Conservation (phyloP, 768 basidiomycete genomes). For the Boletus speciosus region DNA sequence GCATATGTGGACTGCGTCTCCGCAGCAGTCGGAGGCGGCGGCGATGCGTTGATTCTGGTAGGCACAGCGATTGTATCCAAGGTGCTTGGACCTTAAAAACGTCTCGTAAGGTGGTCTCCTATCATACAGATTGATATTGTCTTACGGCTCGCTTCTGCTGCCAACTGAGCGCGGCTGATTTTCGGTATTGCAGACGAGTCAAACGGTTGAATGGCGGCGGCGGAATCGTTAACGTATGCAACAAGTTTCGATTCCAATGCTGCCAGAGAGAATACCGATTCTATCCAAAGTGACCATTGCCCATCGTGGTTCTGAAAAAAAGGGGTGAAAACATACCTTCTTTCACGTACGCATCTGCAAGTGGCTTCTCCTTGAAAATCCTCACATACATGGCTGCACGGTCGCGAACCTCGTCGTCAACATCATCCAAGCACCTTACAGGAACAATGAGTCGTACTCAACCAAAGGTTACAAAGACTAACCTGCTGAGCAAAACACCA, state of each 20-base stretch:
- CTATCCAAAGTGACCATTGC: conserved; percentile 39
- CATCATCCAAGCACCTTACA: conserved; percentile 88
- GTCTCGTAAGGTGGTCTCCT: conserved; percentile 9
- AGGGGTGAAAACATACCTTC: conserved; percentile 60
- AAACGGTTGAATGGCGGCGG: conserved; percentile 69
- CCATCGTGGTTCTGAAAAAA: background rate
- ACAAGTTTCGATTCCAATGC: conserved; percentile 89
- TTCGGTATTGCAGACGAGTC: conserved; percentile 86
- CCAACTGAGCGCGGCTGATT: conserved; percentile 89
- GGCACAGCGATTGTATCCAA: conserved; percentile 83
- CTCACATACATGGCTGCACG: conserved; percentile 93
- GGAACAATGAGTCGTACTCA: conserved; percentile 1
- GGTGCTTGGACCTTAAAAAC: conserved; percentile 69
- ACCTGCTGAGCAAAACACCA: conserved; percentile 82
- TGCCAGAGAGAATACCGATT: conserved; percentile 90
- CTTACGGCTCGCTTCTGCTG: conserved; percentile 85
- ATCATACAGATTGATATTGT: conserved; percentile 1
- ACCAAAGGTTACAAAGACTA: conserved; percentile 16
- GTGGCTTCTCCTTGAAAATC: conserved; percentile 70
- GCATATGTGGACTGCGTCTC: conserved; percentile 87
- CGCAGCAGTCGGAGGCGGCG: conserved; percentile 77
- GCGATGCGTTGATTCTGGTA: conserved; percentile 52
- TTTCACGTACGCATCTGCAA: conserved; percentile 86
- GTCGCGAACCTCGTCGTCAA: conserved; percentile 98
- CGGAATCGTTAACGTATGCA: conserved; percentile 85